Percentiles rank a stretch among this genome's conserved stretches.
Evolutionary conservation across 371 early-diverging fungal genomes (phyloP).

Genomic region (Chytridium lagenaria): DNA sequence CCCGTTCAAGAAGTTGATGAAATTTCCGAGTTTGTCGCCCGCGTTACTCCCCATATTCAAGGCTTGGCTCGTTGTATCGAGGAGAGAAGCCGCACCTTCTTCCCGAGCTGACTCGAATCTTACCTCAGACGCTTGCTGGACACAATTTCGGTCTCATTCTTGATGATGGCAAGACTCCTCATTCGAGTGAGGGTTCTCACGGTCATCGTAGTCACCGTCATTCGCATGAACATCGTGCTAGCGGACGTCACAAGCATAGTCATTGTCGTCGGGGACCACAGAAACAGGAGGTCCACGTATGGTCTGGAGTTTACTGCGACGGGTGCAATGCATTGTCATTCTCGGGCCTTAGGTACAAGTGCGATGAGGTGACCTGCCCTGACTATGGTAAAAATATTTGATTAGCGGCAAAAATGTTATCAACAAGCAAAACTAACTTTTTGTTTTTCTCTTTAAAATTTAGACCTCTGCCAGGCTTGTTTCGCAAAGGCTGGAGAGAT

Average conservation of each 20-base stretch:
- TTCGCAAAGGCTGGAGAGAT: not conserved
- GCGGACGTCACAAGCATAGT: constrained; percentile 1
- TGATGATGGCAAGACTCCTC: constrained; percentile 1
- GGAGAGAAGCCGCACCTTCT: constrained; percentile 25
- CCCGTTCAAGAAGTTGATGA: constrained; percentile 2
- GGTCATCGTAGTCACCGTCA: constrained; percentile 6
- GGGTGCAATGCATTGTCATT: constrained; percentile 20
- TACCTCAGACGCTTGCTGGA: constrained; percentile 31
- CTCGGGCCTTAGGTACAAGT: constrained; percentile 31
- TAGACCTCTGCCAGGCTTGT: constrained; percentile 36
- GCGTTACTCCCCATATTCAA: constrained; percentile 20
- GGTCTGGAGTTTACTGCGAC: constrained; percentile 32
- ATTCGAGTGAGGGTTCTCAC: not conserved
- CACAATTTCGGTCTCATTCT: constrained; percentile 30
- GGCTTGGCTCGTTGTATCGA: constrained; percentile 23
- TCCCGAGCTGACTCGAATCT: constrained; percentile 11
- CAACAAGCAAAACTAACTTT: not conserved
- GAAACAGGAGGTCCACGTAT: not conserved
- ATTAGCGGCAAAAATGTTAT: not conserved
- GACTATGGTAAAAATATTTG: constrained; percentile 25
- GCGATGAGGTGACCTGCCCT: constrained; percentile 29
- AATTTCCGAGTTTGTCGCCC: constrained; percentile 14
- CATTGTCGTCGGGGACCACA: not conserved
- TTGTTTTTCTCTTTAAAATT: too few relatives aligned
- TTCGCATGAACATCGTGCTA: too few relatives aligned